Base-by-base conservation (phyloP, 2,329 filamentous ascomycete species). In the Lachnellula arida region DNA sequence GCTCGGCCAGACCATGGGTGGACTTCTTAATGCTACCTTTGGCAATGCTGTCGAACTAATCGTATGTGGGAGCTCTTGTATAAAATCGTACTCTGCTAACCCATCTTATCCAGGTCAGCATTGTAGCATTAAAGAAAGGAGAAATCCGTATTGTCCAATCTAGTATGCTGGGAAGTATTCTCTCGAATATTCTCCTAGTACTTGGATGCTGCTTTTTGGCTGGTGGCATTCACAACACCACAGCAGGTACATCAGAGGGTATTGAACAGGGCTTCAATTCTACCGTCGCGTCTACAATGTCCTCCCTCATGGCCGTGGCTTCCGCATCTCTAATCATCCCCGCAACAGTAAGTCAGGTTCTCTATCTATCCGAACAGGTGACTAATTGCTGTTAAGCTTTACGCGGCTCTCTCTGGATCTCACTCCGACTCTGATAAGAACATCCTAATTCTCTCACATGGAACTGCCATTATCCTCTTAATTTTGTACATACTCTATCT, bases 61-160 rank as follows among this genome's bases (percentile, higher is more conserved):
- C 70, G 80, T 80, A 67, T 62, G 50, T 49, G 35, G 22, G 5
- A 35, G 11, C 23, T 8, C 35, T 54, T 42, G 22, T 23, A 6
- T 9, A 39, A 40, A 40, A 52, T 35, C 25, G 4, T 32, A 12
- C 19, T 28, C 19, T 22, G 14, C 50, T 56, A 46, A 56, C 12
- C 9, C 19, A n/a, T 32, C 15, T 23, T 17, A 2, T 35, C 4
- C 68, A 93, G 89, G 89, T 96, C 70, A 96, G 90, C 71, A 93
- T 99, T 64, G 87, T 97, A 60, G 94, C 94, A 22, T 81, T 99
- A 46, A 84, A 79, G 63, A 84, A 94, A 65, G 84, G 85, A 60
- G 88, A 99, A 75, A 95, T 97, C 68, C 86, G 93, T 65, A 92
- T 97, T 61, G 93, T 97, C 19, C 94, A 97, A 75, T 88, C 94